A percentile compares a stretch with the other conserved stretches of the same genome.
phyloP scores from a whole-genome alignment of 192 early-diverging fungal genomes.

The Linnemannia zychae region DNA sequence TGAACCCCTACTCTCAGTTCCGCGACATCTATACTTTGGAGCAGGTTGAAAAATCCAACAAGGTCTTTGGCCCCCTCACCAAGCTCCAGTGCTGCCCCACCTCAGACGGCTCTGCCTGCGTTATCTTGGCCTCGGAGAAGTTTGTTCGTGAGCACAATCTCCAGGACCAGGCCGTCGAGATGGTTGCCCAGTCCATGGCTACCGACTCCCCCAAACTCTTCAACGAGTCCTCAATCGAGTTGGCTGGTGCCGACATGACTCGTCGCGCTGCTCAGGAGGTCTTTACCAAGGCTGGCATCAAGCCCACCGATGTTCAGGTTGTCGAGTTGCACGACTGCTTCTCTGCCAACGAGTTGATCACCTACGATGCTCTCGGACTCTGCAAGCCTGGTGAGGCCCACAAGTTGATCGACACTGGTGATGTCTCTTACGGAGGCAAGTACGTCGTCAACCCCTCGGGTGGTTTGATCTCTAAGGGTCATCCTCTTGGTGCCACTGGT shows the following conservation, averaged over 20 bases:
- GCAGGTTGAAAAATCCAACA: slow-evolving; percentile 70
- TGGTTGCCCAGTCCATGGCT: slow-evolving; percentile 77
- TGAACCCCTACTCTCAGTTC: slow-evolving; percentile 83
- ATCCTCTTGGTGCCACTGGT: slow-evolving; percentile 83
- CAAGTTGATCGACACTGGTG: slow-evolving; percentile 65
- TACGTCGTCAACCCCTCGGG: slow-evolving; percentile 81
- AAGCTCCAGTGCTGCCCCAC: slow-evolving; percentile 84
- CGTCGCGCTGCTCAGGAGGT: slow-evolving; percentile 69
- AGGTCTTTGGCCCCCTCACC: slow-evolving; percentile 79
- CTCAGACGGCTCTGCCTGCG: slow-evolving; percentile 78
- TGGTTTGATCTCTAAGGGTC: slow-evolving; percentile 83
- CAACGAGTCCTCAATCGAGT: slow-evolving; percentile 67
- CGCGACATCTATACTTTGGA: slow-evolving; percentile 71
- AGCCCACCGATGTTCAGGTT: slow-evolving; percentile 72
- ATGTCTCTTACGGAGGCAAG: slow-evolving; percentile 74
- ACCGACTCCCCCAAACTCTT: slow-evolving; percentile 77
- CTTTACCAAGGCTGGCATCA: slow-evolving; percentile 70
- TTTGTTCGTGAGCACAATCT: slow-evolving; percentile 74
- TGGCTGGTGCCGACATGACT: slow-evolving; percentile 80
- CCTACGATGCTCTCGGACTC: slow-evolving; percentile 81
- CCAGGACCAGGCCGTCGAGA: slow-evolving; percentile 74
- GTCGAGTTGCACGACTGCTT: slow-evolving; percentile 86
- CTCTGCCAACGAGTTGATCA: slow-evolving; percentile 81
- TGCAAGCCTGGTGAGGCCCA: slow-evolving; percentile 75
- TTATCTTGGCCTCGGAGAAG: slow-evolving; percentile 73